Evolutionary conservation across 108 stramenopile genomes (phyloP), one percentile per base, ranked within the genome.

Genomic region (Schizochytrium sp.): DNA sequence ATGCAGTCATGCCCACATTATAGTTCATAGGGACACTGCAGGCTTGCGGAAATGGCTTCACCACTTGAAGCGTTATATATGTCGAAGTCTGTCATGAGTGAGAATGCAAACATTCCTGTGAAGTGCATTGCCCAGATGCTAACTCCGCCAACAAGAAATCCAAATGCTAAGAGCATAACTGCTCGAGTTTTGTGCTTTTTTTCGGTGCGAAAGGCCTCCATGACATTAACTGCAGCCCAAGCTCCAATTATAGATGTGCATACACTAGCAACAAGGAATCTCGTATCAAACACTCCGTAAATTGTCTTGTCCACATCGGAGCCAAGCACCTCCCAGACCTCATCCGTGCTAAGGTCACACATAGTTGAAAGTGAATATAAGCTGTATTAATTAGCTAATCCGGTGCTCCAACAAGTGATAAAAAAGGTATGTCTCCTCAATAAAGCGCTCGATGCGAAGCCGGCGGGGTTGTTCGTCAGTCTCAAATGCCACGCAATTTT

Each of bases 101-200:
- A 12, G 1, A 83, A 83, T 8, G 64, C 64, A 15, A 44, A 44
- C 64, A 69, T 83, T 47, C 50, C 76, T 38, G 55, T 53, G 53
- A 83, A 83, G 40, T 83, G 76, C 76, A 83, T 83, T 60, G 59
- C 59, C 59, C 59, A 60, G 2, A 60, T 60, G 28, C 59, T 60
- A n/a, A 60, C 59, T 17, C 59, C 59, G 17, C 59, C 59, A 60
- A 60, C 59, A 17, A 69, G 19, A 69, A 69, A 69, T 12, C 64
- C 64, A 1, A 69, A 69, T 15, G 15, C 44, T 44, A 69, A 44
- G 42, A 69, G 44, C 1, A 69, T 38, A 7, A 69, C 64, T 69
- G 40, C 42, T 44, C 15, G 7, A 5, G 15, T 7, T 7, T 7
- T 8, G 10, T 69, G 40, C 10, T 44, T 12, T 44, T 69, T 69